Percentiles rank a stretch among this genome's conserved stretches.
phyloP scores from a whole-genome alignment of 73 alveolate species.

The Urostyla sp. region DNA sequence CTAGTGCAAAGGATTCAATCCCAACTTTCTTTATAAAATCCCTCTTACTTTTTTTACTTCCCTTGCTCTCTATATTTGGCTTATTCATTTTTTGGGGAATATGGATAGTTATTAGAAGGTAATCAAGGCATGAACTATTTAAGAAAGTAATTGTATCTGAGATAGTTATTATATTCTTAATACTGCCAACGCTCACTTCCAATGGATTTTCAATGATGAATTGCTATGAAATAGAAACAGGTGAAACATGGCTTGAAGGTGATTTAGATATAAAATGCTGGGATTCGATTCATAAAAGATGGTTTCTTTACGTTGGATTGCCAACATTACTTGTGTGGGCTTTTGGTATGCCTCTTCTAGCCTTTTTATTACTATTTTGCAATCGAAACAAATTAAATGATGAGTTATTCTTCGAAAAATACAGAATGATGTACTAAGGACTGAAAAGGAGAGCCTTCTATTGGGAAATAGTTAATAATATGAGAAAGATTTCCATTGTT shows the following conservation, averaged over 20 bases:
- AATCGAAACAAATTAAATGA: constrained; percentile 39
- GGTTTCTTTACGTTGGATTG: constrained; percentile 39
- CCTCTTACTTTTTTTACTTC: constrained; percentile 19
- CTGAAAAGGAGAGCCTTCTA: constrained; percentile 49
- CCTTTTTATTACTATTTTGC: constrained; percentile 18
- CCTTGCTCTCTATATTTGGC: constrained; percentile 11
- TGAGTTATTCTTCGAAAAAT: constrained; percentile 15
- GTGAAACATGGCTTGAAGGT: constrained; percentile 33
- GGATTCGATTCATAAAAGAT: constrained; percentile 17
- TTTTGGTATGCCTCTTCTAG: constrained; percentile 61
- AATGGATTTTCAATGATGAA: constrained; percentile 44
- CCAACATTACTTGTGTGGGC: constrained; percentile 71
- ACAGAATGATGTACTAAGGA: constrained; percentile 57
- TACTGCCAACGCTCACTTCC: constrained; percentile 60
- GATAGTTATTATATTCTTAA: constrained; percentile 53
- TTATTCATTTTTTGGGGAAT: constrained; percentile 29
- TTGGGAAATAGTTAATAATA: constrained; percentile 67
- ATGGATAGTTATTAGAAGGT: background rate
- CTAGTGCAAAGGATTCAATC: background rate
- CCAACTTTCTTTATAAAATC: constrained; percentile 49
- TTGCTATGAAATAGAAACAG: constrained; percentile 59
- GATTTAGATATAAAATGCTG: constrained; percentile 57
- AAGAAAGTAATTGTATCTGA: constrained; percentile 46
- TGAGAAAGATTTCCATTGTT: constrained; percentile 49
- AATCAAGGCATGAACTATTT: background rate